phyloP scores from a whole-genome alignment of 2,329 filamentous ascomycete species.

The Sporothrix pallida region DNA sequence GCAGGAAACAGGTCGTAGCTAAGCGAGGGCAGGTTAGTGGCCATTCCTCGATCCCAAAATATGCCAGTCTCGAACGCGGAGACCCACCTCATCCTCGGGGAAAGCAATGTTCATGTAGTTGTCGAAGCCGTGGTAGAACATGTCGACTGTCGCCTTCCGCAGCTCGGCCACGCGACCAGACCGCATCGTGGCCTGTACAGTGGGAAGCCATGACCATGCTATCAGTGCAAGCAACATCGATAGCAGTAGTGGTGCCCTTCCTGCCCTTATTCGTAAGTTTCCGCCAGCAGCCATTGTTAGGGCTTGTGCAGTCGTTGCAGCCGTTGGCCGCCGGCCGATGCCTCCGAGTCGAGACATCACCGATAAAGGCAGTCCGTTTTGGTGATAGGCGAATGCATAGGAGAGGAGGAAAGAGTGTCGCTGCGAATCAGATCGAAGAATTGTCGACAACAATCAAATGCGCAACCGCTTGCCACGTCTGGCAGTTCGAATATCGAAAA shows the following conservation, averaged over 20 bases:
- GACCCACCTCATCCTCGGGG: slow-evolving; percentile 82
- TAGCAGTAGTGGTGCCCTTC: background rate
- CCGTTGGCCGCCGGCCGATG: slow-evolving; percentile 27
- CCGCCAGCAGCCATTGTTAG: slow-evolving; percentile 17
- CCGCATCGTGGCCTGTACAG: slow-evolving; percentile 63
- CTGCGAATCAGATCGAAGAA: background rate
- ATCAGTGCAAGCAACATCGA: slow-evolving; percentile 43
- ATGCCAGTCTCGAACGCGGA: no score
- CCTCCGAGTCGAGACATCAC: slow-evolving; percentile 51
- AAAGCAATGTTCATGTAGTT: slow-evolving; percentile 95
- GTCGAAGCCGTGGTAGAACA: slow-evolving; percentile 97
- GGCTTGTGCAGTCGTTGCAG: background rate
- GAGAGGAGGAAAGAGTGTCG: slow-evolving; percentile 30
- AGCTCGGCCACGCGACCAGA: slow-evolving; percentile 61
- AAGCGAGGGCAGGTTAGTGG: slow-evolving; percentile 28
- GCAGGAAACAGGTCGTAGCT: slow-evolving; percentile 87
- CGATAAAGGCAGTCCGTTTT: slow-evolving; percentile 42
- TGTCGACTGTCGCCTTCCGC: slow-evolving; percentile 68
- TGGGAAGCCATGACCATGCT: slow-evolving; percentile 48
- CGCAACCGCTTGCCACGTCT: background rate
- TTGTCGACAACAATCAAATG: background rate
- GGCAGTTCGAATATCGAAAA: no score
- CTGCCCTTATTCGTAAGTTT: background rate
- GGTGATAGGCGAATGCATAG: slow-evolving; percentile 45
- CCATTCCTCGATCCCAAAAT: no score